These are phyloP conservation scores for Leucoagaricus sp. DNA, from an alignment of 1,284 basidiomycete species.

Conservation along the genomic window DNA sequence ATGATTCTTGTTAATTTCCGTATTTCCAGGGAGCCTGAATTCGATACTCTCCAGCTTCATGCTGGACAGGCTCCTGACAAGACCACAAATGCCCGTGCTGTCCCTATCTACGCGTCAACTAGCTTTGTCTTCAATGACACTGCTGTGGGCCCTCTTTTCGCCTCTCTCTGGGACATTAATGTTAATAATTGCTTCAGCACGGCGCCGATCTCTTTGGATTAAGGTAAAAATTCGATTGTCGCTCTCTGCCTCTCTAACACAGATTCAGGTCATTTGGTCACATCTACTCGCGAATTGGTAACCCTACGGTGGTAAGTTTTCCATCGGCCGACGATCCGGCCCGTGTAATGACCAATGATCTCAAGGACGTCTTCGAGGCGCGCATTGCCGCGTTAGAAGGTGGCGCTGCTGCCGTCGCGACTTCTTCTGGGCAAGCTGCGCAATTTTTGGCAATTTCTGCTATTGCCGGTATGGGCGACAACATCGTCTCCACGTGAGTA, in stretches of 20 bases:
- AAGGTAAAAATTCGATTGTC: conserved; percentile 34
- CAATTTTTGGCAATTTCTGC: conserved; percentile 78
- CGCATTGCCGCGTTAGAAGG: conserved; percentile 85
- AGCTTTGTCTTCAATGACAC: conserved; percentile 83
- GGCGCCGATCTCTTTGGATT: conserved; percentile 84
- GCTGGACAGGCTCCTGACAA: conserved; percentile 78
- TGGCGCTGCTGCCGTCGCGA: conserved; percentile 78
- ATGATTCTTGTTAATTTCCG: not conserved
- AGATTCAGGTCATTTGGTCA: conserved; percentile 59
- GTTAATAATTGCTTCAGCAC: conserved; percentile 48
- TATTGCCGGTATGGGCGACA: conserved; percentile 74
- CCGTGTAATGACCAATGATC: not conserved
- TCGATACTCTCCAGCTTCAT: conserved; percentile 84
- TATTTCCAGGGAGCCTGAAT: conserved; percentile 59
- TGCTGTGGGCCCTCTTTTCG: conserved; percentile 28
- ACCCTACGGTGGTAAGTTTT: conserved; percentile 76
- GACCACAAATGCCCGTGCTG: conserved; percentile 76
- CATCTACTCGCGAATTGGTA: conserved; percentile 80
- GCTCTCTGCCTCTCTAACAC: conserved; percentile 1
- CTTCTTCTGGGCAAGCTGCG: conserved; percentile 79
- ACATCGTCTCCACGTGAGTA: conserved; percentile 73
- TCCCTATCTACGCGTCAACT: conserved; percentile 80
- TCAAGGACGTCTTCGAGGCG: conserved; percentile 82
- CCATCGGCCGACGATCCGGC: not conserved
- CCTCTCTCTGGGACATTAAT: not conserved